These are phyloP conservation scores for Eimeria falciformis DNA, from an alignment of 169 alveolate species.

Conservation along the genomic window DNA sequence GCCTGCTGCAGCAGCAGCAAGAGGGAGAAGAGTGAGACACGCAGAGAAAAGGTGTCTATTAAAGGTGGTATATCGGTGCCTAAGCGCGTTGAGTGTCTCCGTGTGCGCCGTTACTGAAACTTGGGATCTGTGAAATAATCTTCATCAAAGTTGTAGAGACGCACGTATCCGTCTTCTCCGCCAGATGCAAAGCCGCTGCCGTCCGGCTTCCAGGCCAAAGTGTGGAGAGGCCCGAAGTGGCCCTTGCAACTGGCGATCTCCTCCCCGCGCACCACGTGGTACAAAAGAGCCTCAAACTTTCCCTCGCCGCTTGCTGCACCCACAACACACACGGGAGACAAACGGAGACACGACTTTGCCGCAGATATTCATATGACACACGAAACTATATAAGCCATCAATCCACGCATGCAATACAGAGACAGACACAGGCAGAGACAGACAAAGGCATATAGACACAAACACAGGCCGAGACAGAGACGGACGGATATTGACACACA, in stretches of 20 bases:
- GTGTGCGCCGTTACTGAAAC: not conserved
- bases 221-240: conserved; percentile 97
- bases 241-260: conserved; percentile 96
- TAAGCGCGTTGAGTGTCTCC: too few relatives aligned
- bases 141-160: conserved; percentile 94
- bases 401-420: not conserved
- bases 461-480: not conserved
- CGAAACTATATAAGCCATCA: too few relatives aligned
- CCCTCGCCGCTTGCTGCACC: conserved; percentile 94
- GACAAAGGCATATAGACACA: not conserved
- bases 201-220: conserved; percentile 93
- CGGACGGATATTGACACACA: too few relatives aligned
- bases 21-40: too few relatives aligned
- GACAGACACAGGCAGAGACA: not conserved
- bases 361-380: not conserved
- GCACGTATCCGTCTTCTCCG: conserved; percentile 96
- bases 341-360: not conserved
- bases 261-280: conserved; percentile 92
- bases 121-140: conserved; percentile 90
- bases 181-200: conserved; percentile 96
- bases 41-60: too few relatives aligned
- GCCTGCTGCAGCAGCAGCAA: too few relatives aligned
- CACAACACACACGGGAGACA: not conserved
- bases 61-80: too few relatives aligned
- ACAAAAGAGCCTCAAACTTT: conserved; percentile 94